These are phyloP conservation scores for Agmasoma carcini DNA, from an alignment of 371 early-diverging fungal genomes.

Conservation along the genomic window DNA sequence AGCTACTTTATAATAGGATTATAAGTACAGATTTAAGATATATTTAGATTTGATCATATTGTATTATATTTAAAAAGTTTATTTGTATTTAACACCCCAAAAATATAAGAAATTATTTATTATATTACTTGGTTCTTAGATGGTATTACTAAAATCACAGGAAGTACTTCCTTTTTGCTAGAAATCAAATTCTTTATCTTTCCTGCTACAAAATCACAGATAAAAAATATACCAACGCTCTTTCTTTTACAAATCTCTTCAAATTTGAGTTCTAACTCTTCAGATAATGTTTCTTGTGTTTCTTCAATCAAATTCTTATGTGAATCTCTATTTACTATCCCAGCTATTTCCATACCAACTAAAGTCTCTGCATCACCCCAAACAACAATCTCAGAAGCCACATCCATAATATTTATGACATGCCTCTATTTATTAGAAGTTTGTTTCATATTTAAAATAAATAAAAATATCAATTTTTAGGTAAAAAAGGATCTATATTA, in stretches of 20 bases:
- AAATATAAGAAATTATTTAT: neutral
- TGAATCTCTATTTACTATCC: constrained; percentile 31
- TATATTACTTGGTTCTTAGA: constrained; percentile 16
- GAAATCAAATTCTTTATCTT: constrained; percentile 28
- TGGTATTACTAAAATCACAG: constrained; percentile 45
- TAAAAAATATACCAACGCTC: constrained; percentile 44
- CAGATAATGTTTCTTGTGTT: constrained; percentile 22
- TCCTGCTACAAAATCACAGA: constrained; percentile 36
- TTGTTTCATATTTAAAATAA: too few relatives aligned
- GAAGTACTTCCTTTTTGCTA: constrained; percentile 34
- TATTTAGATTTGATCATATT: neutral
- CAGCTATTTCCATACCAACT: constrained; percentile 45
- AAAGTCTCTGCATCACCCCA: constrained; percentile 51
- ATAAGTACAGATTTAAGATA: neutral
- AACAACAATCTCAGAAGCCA: constrained; percentile 37
- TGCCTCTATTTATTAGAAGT: too few relatives aligned
- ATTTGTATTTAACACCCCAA: neutral
- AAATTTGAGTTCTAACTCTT: constrained; percentile 35
- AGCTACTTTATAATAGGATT: neutral
- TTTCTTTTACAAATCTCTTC: constrained; percentile 27
- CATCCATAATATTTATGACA: too few relatives aligned
- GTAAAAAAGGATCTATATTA: too few relatives aligned
- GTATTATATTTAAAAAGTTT: neutral
- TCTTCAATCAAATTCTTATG: constrained; percentile 34
- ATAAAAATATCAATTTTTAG: too few relatives aligned